Conservation (phyloP, 228 moss, liverwort and hornwort species). For the Sphagnum magellanicum region DNA sequence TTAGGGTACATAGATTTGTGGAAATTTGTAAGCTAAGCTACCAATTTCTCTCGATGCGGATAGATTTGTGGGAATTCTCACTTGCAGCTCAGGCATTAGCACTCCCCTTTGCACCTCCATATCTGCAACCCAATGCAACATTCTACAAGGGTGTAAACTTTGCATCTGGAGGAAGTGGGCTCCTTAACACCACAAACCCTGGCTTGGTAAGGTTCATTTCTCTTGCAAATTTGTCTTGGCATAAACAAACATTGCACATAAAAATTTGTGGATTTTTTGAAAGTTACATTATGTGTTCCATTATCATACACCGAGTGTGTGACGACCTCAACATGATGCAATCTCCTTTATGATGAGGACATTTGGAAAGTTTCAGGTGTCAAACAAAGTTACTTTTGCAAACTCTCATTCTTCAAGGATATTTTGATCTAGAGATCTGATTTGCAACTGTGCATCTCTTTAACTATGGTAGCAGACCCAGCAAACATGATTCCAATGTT, state of each 20-base stretch:
- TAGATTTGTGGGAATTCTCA: not conserved
- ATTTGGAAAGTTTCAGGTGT: too few species aligned
- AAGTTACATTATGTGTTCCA: too few species aligned
- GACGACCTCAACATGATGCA: not conserved
- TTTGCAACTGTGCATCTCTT: not conserved
- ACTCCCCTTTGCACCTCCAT: conserved; percentile 34
- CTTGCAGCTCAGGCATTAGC: conserved; percentile 24
- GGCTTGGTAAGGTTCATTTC: conserved; percentile 9
- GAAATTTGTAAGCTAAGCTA: too few species aligned
- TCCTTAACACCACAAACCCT: conserved; percentile 30
- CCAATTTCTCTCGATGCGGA: too few species aligned
- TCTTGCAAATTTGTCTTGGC: not conserved
- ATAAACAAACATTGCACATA: not conserved
- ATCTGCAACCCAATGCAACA: conserved; percentile 32
- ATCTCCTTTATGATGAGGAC: too few species aligned
- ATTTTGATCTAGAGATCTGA: too few species aligned
- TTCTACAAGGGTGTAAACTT: conserved; percentile 34
- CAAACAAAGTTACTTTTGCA: too few species aligned
- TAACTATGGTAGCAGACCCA: not conserved
- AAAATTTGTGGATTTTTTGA: too few species aligned
- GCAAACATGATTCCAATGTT: not conserved
- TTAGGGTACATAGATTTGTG: too few species aligned
- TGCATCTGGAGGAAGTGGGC: conserved; percentile 43
- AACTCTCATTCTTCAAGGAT: too few species aligned
- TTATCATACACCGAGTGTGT: not conserved